A percentile compares a stretch with the other conserved stretches of the same genome.
These are phyloP conservation scores for Blastobotrys muscicola DNA, from an alignment of 805 yeast species.

Conservation along the genomic window DNA sequence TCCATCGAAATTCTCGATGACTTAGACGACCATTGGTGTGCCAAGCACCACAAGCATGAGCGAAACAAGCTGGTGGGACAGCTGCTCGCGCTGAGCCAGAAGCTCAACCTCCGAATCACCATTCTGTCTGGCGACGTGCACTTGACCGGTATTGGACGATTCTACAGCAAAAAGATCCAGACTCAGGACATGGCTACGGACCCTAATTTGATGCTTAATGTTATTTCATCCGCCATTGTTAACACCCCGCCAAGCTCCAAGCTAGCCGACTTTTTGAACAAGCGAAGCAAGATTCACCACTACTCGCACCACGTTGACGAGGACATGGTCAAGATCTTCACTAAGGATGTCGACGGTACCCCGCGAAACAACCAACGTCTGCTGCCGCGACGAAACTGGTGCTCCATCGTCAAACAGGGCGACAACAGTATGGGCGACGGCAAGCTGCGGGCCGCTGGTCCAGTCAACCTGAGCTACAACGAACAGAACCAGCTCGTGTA, in stretches of 20 bases:
- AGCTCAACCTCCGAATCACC: constrained; percentile 62
- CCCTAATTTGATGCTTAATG: constrained; percentile 56
- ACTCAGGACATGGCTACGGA: constrained; percentile 54
- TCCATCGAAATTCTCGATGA: constrained; percentile 86
- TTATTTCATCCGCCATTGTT: constrained; percentile 82
- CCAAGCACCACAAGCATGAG: constrained; percentile 75
- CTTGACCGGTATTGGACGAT: constrained; percentile 72
- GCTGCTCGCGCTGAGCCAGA: constrained; percentile 58
- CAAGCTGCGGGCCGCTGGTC: constrained; percentile 5
- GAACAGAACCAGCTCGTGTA: constrained; percentile 3
- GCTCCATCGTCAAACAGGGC: constrained; percentile 29
- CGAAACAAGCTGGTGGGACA: constrained; percentile 58
- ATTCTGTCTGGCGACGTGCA: constrained; percentile 92
- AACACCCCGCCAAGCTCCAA: constrained; percentile 90
- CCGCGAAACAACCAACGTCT: constrained; percentile 41
- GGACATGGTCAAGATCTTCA: constrained; percentile 69
- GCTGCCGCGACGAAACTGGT: constrained; percentile 49
- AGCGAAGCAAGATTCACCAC: constrained; percentile 58
- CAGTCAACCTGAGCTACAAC: constrained; percentile 3
- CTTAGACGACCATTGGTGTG: constrained; percentile 95
- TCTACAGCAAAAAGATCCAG: constrained; percentile 43
- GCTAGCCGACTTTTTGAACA: constrained; percentile 66
- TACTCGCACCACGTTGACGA: constrained; percentile 54
- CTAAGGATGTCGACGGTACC: constrained; percentile 46
- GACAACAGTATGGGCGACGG: constrained; percentile 4